Evolutionary conservation across 805 yeast genomes (phyloP).

Genomic region (Saccharomycopsis babjevae): DNA sequence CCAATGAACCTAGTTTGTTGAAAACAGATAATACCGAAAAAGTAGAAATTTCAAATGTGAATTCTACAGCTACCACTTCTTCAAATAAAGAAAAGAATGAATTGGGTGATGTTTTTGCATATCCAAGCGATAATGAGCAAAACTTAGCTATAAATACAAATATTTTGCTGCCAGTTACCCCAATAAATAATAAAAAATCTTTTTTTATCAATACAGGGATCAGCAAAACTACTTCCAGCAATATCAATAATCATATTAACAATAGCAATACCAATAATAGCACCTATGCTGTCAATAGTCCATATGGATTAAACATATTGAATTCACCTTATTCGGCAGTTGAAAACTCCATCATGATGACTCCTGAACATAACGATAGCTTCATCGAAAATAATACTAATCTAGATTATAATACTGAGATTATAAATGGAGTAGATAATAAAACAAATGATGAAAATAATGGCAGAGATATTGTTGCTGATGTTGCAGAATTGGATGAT

Average conservation of each 20-base stretch:
- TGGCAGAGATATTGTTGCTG: background rate
- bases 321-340: conserved; percentile 7
- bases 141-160: background rate
- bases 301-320: conserved; percentile 13
- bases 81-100: background rate
- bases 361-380: background rate
- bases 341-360: background rate
- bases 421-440: background rate
- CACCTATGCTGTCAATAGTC: conserved; percentile 4
- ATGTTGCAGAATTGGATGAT: background rate
- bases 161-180: background rate
- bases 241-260: background rate
- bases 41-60: background rate
- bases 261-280: background rate
- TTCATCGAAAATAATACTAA: background rate
- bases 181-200: background rate
- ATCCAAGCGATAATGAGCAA: background rate
- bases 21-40: background rate
- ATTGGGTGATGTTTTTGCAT: background rate
- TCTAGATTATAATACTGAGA: background rate
- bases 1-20: background rate
- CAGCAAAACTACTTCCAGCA: background rate
- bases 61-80: background rate
- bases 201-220: background rate
- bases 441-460: background rate